Percentiles rank a stretch among this genome's conserved stretches.
Conservation (phyloP, 208 protist genomes). For the Acanthamoeba comandoni region DNA sequence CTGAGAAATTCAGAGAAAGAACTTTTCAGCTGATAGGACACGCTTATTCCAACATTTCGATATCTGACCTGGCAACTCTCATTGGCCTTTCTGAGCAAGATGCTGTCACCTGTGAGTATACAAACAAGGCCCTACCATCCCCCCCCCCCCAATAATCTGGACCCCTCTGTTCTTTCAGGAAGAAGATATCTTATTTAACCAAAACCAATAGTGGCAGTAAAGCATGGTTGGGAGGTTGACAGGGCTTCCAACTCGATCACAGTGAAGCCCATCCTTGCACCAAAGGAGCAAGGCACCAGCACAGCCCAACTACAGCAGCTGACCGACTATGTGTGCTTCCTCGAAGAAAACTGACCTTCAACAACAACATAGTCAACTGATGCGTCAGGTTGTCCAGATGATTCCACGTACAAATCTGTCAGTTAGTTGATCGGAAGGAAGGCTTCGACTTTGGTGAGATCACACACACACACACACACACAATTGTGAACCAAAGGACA, state of each 20-base stretch:
- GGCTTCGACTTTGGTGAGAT: no score
- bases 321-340: slow-evolving; percentile 75
- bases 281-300: slow-evolving; percentile 22
- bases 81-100: slow-evolving; percentile 46
- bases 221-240: slow-evolving; percentile 61
- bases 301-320: slow-evolving; percentile 68
- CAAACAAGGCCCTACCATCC: no score
- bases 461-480: no score
- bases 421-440: no score
- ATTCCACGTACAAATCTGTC: no score
- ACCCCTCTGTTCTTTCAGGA: no score
- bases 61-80: slow-evolving; percentile 11
- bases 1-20: slow-evolving; percentile 43
- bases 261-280: neutral
- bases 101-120: no score
- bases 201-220: slow-evolving; percentile 48
- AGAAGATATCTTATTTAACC: no score
- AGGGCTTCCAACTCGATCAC: neutral
- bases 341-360: slow-evolving; percentile 45
- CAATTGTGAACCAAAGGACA: no score
- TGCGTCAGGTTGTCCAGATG: no score
- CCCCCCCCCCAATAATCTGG: no score
- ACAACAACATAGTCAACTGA: no score
- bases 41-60: slow-evolving; percentile 72
- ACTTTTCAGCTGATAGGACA: slow-evolving; percentile 46